Evolutionary conservation across 345 rosid species (phyloP), one percentile per base, ranked within the genome.

Genomic region (Acer campestre): DNA sequence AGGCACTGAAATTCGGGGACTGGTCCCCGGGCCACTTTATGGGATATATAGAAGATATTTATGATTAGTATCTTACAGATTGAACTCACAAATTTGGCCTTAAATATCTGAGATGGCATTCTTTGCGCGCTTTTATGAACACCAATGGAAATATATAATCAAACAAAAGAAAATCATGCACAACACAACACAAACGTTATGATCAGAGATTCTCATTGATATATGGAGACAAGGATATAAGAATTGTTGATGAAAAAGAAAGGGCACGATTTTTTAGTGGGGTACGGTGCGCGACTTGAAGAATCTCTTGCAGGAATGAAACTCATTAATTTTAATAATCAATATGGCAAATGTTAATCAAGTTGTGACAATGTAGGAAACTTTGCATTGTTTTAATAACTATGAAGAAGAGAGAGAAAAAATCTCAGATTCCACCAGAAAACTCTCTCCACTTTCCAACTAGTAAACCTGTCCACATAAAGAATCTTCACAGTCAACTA

Each of bases 201-300:
- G 51, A n/a, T 46, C 10, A 49, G 16, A 67, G 80, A 79, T 84
- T 77, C 70, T 40, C 61, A 18, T 29, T 61, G 67, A 62, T 71
- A 46, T 70, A 67, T 77, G 77, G 80, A 79, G 68, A 81, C 76
- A 69, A 71, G 79, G 73, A 69, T 66, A 76, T 55, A 53, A 48
- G 25, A 51, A 74, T 22, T 51, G 25, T 23, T n/a, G 59, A 75
- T 27, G 53, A 48, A 48, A 74, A 48, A 25, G 17, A 25, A 22
- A 67, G 53, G 40, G 35, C 74, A 1, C 35, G 31, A 65, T 53
- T 58, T 16, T 46, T 13, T 55, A 55, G 69, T 48, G 71, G 74
- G 23, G 58, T 31, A 22, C 44, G 23, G 58, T 44, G 29, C 44
- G 2, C 66, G 67, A 49, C 64, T 53, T 1, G 14, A 20, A 69